A percentile compares a stretch with the other conserved stretches of the same genome.
phyloP scores from a whole-genome alignment of 2,329 filamentous ascomycete genomes.

The Talaromyces funiculosus region DNA sequence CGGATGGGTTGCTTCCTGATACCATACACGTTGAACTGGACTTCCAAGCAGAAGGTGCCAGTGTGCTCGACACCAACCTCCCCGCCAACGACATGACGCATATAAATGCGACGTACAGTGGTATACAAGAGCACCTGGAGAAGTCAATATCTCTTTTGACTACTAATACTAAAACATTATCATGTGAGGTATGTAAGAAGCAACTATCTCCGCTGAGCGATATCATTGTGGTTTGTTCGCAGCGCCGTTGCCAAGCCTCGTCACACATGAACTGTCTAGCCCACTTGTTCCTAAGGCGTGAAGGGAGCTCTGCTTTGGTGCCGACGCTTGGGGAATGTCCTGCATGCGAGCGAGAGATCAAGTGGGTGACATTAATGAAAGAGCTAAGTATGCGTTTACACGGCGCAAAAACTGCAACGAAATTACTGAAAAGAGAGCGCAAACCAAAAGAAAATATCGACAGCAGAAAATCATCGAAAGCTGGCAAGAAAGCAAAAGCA shows the following conservation, averaged over 20 bases:
- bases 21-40: conserved; percentile 55
- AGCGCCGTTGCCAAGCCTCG: conserved; percentile 41
- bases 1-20: conserved; percentile 44
- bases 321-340: conserved; percentile 69
- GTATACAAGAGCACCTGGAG: conserved; percentile 46
- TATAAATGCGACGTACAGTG: conserved; percentile 50
- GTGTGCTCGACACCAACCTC: conserved; percentile 6
- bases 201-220: conserved; percentile 33
- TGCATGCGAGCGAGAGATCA: conserved; percentile 55
- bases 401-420: conserved; percentile 62
- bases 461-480: conserved; percentile 11
- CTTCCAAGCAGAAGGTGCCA: conserved; percentile 20
- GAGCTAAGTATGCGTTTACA: conserved; percentile 71
- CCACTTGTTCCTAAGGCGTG: conserved; percentile 43
- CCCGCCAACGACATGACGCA: conserved; percentile 23
- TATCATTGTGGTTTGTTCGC: conserved; percentile 49
- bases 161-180: conserved; percentile 27
- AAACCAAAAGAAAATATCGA: conserved; percentile 18
- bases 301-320: conserved; percentile 46
- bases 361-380: conserved; percentile 75
- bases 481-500: neutral
- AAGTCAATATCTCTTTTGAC: conserved; percentile 45
- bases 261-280: conserved; percentile 56
- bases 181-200: conserved; percentile 48
- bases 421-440: conserved; percentile 57